A percentile compares a stretch with the other conserved stretches of the same genome.
Conservation (phyloP, 441 rosid species). For the Theobroma grandiflorum region DNA sequence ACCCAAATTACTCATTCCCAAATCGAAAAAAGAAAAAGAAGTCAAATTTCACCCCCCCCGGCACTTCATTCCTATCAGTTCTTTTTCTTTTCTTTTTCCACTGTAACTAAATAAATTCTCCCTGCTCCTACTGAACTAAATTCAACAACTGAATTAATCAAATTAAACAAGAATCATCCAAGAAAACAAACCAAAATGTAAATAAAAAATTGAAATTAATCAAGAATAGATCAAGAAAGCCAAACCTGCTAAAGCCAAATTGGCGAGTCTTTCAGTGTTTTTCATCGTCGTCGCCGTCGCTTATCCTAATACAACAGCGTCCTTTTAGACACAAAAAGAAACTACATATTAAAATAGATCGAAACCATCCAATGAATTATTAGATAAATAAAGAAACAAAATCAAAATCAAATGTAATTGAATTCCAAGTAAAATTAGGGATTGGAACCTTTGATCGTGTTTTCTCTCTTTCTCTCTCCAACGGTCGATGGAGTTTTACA, state of each 20-base stretch:
- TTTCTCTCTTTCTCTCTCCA: slow-evolving; percentile 33
- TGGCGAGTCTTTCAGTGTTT: slow-evolving; percentile 80
- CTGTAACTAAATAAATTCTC: not conserved
- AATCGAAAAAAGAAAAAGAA: not conserved
- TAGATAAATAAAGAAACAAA: not conserved
- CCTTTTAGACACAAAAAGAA: not conserved
- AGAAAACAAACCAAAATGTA: not conserved
- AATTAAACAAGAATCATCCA: not conserved
- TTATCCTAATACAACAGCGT: not conserved
- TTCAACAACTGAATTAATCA: not conserved
- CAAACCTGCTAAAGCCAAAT: slow-evolving; percentile 88
- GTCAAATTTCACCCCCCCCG: not conserved
- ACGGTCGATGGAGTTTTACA: slow-evolving; percentile 27
- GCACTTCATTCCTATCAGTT: not conserved
- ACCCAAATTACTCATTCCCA: not conserved
- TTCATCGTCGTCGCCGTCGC: slow-evolving; percentile 52
- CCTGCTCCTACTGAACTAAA: not conserved
- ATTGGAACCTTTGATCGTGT: not conserved
- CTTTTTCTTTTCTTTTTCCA: not conserved
- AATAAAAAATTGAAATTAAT: not conserved
- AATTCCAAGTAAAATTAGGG: slow-evolving; percentile 19
- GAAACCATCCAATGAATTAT: slow-evolving; percentile 13
- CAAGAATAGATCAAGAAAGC: not conserved
- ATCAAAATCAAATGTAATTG: not conserved
- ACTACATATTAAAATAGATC: not conserved